phyloP scores from a whole-genome alignment of 2,329 filamentous ascomycete genomes.

The Tolypocladium capitatum region DNA sequence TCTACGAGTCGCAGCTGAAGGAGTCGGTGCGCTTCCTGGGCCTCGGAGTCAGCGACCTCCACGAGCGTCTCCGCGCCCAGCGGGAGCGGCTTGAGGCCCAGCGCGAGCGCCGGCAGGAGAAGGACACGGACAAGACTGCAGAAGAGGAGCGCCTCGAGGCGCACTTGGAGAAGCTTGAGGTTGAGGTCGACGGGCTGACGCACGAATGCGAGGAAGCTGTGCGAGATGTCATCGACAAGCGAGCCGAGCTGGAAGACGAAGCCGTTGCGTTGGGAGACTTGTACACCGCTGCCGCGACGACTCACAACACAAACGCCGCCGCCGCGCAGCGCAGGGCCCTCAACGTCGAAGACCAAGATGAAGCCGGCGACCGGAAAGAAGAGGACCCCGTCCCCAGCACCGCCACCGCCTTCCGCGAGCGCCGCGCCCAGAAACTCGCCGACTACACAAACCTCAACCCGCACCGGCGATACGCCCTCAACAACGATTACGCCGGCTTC shows the following conservation, averaged over 20 bases:
- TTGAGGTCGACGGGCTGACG: slow-evolving; percentile 28
- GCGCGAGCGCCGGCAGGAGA: slow-evolving; percentile 22
- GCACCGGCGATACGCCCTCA: slow-evolving; percentile 36
- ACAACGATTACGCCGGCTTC: slow-evolving; percentile 49
- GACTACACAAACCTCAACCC: slow-evolving; percentile 29
- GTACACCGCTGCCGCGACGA: slow-evolving; percentile 9
- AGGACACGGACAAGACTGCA: slow-evolving; percentile 19
- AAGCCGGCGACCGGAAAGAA: slow-evolving; percentile 7
- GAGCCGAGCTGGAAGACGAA: slow-evolving; percentile 36
- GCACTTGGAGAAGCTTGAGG: slow-evolving; percentile 25
- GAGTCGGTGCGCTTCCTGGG: slow-evolving; percentile 30
- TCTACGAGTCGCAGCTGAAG: slow-evolving; percentile 33
- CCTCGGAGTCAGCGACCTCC: slow-evolving; percentile 32
- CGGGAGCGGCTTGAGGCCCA: slow-evolving; percentile 18
- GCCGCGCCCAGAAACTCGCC: slow-evolving; percentile 21
- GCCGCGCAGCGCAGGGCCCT: slow-evolving; percentile 3
- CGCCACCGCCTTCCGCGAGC: slow-evolving; percentile 20
- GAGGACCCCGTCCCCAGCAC: slow-evolving; percentile 13
- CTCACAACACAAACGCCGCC: slow-evolving; percentile 4
- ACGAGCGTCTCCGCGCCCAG: slow-evolving; percentile 30
- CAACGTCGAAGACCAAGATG: slow-evolving; percentile 3
- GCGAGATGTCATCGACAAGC: slow-evolving; percentile 35
- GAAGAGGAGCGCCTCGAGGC: slow-evolving; percentile 25
- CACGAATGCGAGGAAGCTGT: slow-evolving; percentile 31
- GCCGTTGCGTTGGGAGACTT: slow-evolving; percentile 23